Base-by-base conservation (phyloP, 2,329 filamentous ascomycete species). In the Acarospora socialis region DNA sequence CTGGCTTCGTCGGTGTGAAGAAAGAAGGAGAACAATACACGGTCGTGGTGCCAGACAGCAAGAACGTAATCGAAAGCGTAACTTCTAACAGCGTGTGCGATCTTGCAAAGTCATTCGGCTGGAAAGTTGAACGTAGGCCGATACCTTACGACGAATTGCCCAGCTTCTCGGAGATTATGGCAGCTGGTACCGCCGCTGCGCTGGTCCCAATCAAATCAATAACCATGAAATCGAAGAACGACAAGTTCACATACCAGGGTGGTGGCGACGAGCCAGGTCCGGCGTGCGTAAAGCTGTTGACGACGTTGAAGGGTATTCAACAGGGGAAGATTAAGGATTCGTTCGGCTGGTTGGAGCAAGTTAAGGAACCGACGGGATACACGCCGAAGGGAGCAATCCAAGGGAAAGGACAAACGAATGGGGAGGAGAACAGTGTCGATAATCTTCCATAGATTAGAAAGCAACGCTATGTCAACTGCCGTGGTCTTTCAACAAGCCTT, bases 181-280 rank as follows among this genome's bases (percentile, higher is more conserved):
- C 87, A 3, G 86, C 84, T 3, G 87, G 87, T 2, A 95, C 87
- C 0, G 87, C 87, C 0, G 87, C 86, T 0, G 81, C 82, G 0
- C 65, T 98, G 33, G 86, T 95, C 3, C 87, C 87, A 1, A 90
- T 94, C 55, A 79, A 79, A 39, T 90, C 81, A 44, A 92, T 95
- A 53, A 90, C 81, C 3, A 73, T 84, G 47, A 69, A 57, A 30
- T 71, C 66, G 10, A 63, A 56, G 24, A 54, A 57, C 24, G 66
- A 73, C 38, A 69, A 63, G 33, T 70, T 75, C 47, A 51, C 52
- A 5, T 77, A 71, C 45, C 53, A 63, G 27, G 58, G 59, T 7
- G 66, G 61, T 12, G 61, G 68, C 32, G 69, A 79, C 34, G 77
- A 84, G 35, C 74, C 81, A 1, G 86, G 86, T 0, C 72, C 77